phyloP scores from a whole-genome alignment of 495 filamentous ascomycete species.

The Cenococcum geophilum region DNA sequence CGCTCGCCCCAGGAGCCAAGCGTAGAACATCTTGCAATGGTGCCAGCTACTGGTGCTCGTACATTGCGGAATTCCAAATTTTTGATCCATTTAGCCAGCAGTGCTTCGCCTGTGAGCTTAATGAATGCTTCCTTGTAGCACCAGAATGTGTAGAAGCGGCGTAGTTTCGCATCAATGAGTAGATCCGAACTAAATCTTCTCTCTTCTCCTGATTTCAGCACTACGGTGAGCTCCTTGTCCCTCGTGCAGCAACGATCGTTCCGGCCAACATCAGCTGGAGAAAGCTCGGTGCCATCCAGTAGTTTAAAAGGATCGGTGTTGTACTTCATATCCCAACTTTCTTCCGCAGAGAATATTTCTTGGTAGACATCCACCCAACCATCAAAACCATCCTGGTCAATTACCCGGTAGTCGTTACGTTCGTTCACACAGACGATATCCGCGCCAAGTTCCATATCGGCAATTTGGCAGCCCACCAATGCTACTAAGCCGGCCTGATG shows the following conservation, averaged over 20 bases:
- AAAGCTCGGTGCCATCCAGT: slow-evolving; percentile 34
- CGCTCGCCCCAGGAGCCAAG: slow-evolving; percentile 46
- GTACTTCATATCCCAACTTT: slow-evolving; percentile 54
- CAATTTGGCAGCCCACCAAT: slow-evolving; percentile 47
- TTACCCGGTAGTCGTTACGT: slow-evolving; percentile 49
- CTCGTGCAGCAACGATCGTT: slow-evolving; percentile 32
- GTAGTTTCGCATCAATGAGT: slow-evolving; percentile 53
- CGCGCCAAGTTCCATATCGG: slow-evolving; percentile 35
- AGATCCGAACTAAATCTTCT: slow-evolving; percentile 35
- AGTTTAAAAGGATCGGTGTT: slow-evolving; percentile 36
- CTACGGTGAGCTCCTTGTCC: slow-evolving; percentile 32
- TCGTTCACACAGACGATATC: slow-evolving; percentile 69
- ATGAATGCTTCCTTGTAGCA: slow-evolving; percentile 87
- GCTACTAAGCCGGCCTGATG: slow-evolving; percentile 79
- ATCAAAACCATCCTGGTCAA: slow-evolving; percentile 50
- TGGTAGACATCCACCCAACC: slow-evolving; percentile 70
- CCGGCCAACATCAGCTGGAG: slow-evolving; percentile 32
- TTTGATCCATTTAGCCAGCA: slow-evolving; percentile 72
- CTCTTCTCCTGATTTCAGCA: slow-evolving; percentile 29
- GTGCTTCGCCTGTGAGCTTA: slow-evolving; percentile 86
- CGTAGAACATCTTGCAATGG: slow-evolving; percentile 32
- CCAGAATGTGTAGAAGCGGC: slow-evolving; percentile 84
- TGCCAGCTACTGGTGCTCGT: slow-evolving; percentile 46
- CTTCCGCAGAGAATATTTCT: slow-evolving; percentile 63
- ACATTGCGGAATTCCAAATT: slow-evolving; percentile 63